Conservation (phyloP, 2,329 filamentous ascomycete species). For the Lizonia empirigonia region DNA sequence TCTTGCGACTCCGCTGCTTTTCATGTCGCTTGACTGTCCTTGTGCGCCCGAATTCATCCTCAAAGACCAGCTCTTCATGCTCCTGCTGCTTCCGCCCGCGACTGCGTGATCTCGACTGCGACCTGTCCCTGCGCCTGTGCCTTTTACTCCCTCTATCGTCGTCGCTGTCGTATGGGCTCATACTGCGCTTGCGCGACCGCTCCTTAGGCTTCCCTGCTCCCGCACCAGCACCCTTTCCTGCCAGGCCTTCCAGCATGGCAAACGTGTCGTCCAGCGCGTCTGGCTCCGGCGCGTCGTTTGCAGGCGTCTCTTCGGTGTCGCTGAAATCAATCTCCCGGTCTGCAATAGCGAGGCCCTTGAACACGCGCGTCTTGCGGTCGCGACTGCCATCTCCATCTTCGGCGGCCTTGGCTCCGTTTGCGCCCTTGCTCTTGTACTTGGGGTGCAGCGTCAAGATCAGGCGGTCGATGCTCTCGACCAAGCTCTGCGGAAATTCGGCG, state of each 20-base stretch:
- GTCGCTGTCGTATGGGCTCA: conserved; percentile 59
- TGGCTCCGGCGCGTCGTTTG: conserved; percentile 50
- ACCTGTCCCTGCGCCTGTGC: conserved; percentile 55
- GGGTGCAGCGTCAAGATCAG: conserved; percentile 90
- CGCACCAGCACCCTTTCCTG: conserved; percentile 52
- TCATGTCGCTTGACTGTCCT: conserved; percentile 49
- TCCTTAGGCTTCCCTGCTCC: conserved; percentile 48
- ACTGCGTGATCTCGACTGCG: conserved; percentile 60
- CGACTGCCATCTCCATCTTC: conserved; percentile 59
- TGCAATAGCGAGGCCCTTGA: conserved; percentile 85
- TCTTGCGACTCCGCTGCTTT: conserved; percentile 49
- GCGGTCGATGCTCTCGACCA: conserved; percentile 90
- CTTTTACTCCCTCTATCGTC: conserved; percentile 50
- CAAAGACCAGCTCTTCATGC: conserved; percentile 59
- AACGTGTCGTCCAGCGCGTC: conserved; percentile 92
- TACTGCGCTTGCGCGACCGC: conserved; percentile 63
- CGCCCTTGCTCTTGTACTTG: conserved; percentile 69
- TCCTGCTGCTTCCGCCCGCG: conserved; percentile 51
- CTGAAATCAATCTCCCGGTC: conserved; percentile 68
- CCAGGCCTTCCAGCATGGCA: conserved; percentile 85
- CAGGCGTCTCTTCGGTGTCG: conserved; percentile 55
- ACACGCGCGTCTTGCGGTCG: conserved; percentile 82
- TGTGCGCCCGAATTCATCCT: conserved; percentile 64
- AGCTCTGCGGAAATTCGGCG: conserved; percentile 81
- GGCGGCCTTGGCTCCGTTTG: conserved; percentile 43